Evolutionary conservation across 2,329 filamentous ascomycete species (phyloP).

Genomic region (Aspergillus costaricaensis): DNA sequence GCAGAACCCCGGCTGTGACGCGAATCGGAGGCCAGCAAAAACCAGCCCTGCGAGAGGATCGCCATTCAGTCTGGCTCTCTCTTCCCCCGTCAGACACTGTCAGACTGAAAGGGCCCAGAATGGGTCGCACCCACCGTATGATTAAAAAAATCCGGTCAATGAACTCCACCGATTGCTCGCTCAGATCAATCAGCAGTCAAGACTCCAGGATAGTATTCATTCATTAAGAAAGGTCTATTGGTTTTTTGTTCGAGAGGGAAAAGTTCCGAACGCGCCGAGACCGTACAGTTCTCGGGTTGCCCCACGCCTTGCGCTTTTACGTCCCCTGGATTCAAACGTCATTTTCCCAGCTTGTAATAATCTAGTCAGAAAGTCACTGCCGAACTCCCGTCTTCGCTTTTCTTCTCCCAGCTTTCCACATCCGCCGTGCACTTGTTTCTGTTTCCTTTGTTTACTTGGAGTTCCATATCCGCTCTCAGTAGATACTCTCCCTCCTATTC

Average conservation of each 20-base stretch:
- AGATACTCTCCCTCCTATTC: not conserved
- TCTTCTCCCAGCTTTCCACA: not conserved
- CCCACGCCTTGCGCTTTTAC: conserved; percentile 1
- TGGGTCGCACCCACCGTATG: not conserved
- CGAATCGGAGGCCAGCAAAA: not conserved
- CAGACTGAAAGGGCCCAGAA: not conserved
- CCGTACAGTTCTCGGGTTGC: not conserved
- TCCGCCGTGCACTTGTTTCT: not conserved
- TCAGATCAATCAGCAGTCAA: not conserved
- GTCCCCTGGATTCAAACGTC: conserved; percentile 8
- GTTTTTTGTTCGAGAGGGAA: not conserved
- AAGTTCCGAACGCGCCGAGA: conserved; percentile 1
- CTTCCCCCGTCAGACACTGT: not conserved
- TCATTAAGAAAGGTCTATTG: not conserved
- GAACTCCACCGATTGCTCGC: not conserved
- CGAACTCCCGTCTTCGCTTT: not conserved
- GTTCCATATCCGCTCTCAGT: not conserved
- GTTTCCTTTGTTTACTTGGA: not conserved
- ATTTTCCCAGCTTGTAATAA: not conserved
- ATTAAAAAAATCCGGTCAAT: not conserved
- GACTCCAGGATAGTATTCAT: not conserved
- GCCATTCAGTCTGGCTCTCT: not conserved
- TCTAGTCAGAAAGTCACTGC: not conserved
- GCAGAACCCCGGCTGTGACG: not conserved
- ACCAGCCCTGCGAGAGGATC: conserved; percentile 13